Conservation (phyloP, 2,329 filamentous ascomycete species). For the Gliomastix tumulicola region DNA sequence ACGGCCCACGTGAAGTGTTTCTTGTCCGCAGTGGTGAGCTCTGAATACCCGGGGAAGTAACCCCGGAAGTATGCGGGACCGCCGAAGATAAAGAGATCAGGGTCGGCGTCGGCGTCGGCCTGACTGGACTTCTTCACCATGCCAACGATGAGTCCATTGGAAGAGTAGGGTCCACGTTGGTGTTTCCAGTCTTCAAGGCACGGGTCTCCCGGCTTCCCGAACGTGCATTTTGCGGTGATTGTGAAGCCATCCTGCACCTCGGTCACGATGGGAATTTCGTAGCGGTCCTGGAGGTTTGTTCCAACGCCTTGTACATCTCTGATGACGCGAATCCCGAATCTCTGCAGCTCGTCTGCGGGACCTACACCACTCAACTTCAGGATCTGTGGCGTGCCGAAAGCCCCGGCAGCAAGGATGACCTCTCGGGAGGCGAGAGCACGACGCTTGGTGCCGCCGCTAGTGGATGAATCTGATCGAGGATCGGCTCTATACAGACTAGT, state of each 20-base stretch:
- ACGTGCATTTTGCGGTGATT: slow-evolving; percentile 21
- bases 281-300: slow-evolving; percentile 33
- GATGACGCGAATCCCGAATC: slow-evolving; percentile 41
- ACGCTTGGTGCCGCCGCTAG: background rate
- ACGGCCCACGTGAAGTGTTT: slow-evolving; percentile 33
- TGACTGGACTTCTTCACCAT: slow-evolving; percentile 18
- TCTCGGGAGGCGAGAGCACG: slow-evolving; percentile 27
- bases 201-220: slow-evolving; percentile 12
- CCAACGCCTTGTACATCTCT: slow-evolving; percentile 54
- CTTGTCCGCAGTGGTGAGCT: slow-evolving; percentile 19
- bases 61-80: slow-evolving; percentile 30
- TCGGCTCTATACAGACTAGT: slow-evolving; percentile 33
- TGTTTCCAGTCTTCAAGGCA: slow-evolving; percentile 10
- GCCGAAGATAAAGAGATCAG: slow-evolving; percentile 25
- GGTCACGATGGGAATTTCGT: slow-evolving; percentile 19
- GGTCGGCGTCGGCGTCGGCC: slow-evolving; percentile 7
- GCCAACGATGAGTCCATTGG: slow-evolving; percentile 21
- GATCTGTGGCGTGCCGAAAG: slow-evolving; percentile 37
- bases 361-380: slow-evolving; percentile 39
- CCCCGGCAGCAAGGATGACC: slow-evolving; percentile 39
- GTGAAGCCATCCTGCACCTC: background rate
- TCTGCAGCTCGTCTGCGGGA: slow-evolving; percentile 25
- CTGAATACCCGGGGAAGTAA: slow-evolving; percentile 29
- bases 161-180: slow-evolving; percentile 20
- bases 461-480: slow-evolving; percentile 19